Evolutionary conservation across 2,329 filamentous ascomycete genomes (phyloP), one percentile per base, ranked within the genome.

Genomic region (Botrytis fabae): DNA sequence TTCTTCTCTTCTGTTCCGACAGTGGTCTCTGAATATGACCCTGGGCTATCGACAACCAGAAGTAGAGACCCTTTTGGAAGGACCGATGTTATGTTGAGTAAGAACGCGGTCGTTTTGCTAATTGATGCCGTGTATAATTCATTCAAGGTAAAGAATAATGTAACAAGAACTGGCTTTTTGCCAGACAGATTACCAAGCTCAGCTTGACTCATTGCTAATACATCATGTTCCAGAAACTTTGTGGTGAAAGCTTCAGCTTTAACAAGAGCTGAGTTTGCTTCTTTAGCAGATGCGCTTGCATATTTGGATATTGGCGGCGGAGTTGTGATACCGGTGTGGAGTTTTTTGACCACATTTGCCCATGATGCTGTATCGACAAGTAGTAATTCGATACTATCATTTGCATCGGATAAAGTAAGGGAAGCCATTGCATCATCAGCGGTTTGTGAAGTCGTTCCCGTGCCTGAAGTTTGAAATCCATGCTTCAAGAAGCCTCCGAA

Each of bases 81-180:
- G 1, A 83, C 77, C 2, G 87, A 84, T 0, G 92, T 93, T 28
- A 98, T 83, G 0, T 85, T 85, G 6, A 94, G 86, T 0, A 99
- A 85, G 76, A 98, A 91, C 5, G 85, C 85, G 0, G 95, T 97
- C 0, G 95, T 94, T 77, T 90, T 89, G 3, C 90, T 85, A 65
- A 90, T 85, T 1, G 91, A 93, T 0, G 89, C 85, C 0, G 93
- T 92, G 84, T 98, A 98, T 0, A 99, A 89, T 83, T 99, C 96
- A 81, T 98, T 98, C 64, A 98, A 87, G 0, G 95, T 98, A 85
- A 98, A 99, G 83, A 98, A 89, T 20, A 98, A 83, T 0, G 95
- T 97, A 22, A 97, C 85, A 0, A 98, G 83, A 5, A 86, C 77
- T 16, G 87, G 84, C 51, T 83, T 77, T 1, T 75, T 72, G 6